Evolutionary conservation across 2,329 filamentous ascomycete species (phyloP).

Genomic region (Trichoderma oligosporum): DNA sequence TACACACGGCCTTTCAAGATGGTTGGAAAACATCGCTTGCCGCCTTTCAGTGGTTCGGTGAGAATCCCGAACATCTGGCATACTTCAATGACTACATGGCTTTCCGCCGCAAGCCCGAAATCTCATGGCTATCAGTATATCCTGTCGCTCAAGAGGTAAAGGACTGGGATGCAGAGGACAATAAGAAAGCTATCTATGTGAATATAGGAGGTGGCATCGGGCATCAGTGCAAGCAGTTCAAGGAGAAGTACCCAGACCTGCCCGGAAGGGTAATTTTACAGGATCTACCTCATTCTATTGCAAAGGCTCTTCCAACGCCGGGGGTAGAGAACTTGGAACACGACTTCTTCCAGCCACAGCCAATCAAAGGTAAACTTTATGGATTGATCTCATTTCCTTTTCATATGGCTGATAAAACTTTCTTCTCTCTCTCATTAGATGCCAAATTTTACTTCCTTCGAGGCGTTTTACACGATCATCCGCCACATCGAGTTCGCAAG

Average conservation of each 20-base stretch:
- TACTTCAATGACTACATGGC: background rate
- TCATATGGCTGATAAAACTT: too few relatives aligned
- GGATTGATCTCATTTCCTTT: too few relatives aligned
- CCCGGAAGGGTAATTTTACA: slow-evolving; percentile 24
- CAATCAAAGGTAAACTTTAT: slow-evolving; percentile 24
- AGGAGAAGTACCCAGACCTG: slow-evolving; percentile 15
- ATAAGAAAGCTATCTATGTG: slow-evolving; percentile 15
- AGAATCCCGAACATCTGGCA: background rate
- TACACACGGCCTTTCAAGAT: background rate
- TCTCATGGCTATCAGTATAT: background rate
- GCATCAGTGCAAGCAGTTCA: slow-evolving; percentile 23
- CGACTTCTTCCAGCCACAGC: slow-evolving; percentile 25
- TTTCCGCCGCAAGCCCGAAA: background rate
- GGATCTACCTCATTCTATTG: slow-evolving; percentile 24
- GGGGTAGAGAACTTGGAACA: slow-evolving; percentile 28
- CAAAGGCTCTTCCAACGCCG: slow-evolving; percentile 21
- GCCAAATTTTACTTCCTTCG: slow-evolving; percentile 30
- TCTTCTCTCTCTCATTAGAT: too few relatives aligned
- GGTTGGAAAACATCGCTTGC: background rate
- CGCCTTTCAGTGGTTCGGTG: background rate
- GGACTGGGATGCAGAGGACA: too few relatives aligned
- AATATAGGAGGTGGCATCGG: slow-evolving; percentile 23
- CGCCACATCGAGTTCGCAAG: slow-evolving; percentile 25
- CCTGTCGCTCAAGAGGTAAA: too few relatives aligned
- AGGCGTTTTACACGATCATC: slow-evolving; percentile 29